Percentiles rank a stretch among this genome's conserved stretches.
Evolutionary conservation across 371 early-diverging fungal species (phyloP).

Genomic region (Sanchytrium tribonematis): DNA sequence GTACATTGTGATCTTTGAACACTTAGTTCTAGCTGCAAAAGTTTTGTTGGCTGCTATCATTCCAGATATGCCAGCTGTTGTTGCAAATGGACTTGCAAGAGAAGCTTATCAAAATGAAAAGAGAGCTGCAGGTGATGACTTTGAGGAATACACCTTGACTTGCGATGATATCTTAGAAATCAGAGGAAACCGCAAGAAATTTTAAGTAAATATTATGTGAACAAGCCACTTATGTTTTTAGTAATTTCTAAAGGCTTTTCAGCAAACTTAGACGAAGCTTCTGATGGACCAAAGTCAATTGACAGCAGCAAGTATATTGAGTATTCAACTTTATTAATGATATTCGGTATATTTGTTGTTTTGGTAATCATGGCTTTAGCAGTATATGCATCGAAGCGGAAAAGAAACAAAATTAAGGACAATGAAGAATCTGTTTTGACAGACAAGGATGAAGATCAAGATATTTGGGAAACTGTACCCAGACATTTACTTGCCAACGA

Average conservation of each 20-base stretch:
- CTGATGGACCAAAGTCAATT: too few species aligned
- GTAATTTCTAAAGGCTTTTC: too few species aligned
- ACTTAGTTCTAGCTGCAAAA: constrained; percentile 14
- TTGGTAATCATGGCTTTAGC: neutral
- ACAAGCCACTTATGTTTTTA: too few species aligned
- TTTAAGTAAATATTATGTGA: too few species aligned
- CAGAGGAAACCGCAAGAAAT: neutral
- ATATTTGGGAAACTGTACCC: too few species aligned
- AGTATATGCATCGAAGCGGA: too few species aligned
- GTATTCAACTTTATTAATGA: neutral
- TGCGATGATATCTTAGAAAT: neutral
- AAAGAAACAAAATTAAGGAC: too few species aligned
- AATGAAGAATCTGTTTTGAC: too few species aligned
- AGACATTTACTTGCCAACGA: too few species aligned
- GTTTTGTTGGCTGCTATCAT: constrained; percentile 12
- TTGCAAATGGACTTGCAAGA: neutral
- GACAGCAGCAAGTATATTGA: neutral
- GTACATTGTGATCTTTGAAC: constrained; percentile 6
- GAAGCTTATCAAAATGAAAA: constrained; percentile 1
- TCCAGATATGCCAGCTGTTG: constrained; percentile 14
- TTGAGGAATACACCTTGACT: neutral
- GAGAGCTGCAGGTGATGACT: neutral
- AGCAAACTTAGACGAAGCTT: too few species aligned
- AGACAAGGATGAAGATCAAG: too few species aligned
- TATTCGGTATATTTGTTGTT: neutral